Percentiles rank a stretch among this genome's conserved stretches.
These are phyloP conservation scores for Suillus luteus DNA, from an alignment of 768 basidiomycete species.

Conservation along the genomic window DNA sequence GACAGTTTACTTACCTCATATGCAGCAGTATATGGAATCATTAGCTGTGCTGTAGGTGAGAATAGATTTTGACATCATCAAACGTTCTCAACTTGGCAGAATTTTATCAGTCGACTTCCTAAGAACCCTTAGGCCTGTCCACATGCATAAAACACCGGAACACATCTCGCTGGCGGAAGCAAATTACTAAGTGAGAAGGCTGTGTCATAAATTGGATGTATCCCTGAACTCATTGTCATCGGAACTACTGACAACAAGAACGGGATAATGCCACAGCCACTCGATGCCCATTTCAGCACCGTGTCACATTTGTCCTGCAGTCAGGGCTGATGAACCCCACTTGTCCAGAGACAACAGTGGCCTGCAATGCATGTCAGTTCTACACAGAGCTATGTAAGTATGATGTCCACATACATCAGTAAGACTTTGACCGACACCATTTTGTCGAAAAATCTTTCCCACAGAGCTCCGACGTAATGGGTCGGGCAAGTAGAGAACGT, in stretches of 20 bases:
- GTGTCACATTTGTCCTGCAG: background rate
- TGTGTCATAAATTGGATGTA: too few species aligned
- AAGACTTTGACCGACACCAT: background rate
- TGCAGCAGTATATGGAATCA: background rate
- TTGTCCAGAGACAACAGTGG: background rate
- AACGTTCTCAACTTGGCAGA: background rate
- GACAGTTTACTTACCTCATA: background rate
- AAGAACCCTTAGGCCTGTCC: too few species aligned
- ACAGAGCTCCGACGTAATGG: too few species aligned
- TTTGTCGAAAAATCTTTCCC: too few species aligned
- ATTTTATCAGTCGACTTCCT: too few species aligned
- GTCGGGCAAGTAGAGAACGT: background rate
- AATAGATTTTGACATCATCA: background rate
- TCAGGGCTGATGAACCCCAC: background rate
- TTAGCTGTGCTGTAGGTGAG: too few species aligned
- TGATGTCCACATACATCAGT: background rate
- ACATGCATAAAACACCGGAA: too few species aligned
- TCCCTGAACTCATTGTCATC: background rate
- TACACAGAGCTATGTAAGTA: background rate
- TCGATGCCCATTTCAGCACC: too few species aligned
- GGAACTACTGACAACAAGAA: background rate
- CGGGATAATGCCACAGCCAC: too few species aligned
- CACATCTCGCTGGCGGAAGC: too few species aligned
- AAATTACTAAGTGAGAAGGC: too few species aligned
- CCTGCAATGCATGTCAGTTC: background rate